Conservation (phyloP, 2,329 filamentous ascomycete genomes). For the Pseudonectria foliicola region DNA sequence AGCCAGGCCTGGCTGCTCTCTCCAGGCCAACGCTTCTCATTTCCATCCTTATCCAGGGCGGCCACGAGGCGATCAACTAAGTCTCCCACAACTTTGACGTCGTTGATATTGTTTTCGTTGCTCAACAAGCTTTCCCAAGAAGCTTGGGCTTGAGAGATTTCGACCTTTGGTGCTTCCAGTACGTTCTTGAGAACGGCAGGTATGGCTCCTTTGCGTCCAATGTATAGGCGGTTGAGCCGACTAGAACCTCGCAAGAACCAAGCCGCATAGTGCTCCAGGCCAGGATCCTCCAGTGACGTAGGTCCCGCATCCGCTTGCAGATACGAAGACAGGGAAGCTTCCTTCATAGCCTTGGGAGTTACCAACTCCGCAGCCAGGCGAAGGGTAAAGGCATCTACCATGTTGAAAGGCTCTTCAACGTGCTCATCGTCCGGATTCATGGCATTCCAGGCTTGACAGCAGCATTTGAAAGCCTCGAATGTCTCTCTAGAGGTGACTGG, state of each 20-base stretch:
- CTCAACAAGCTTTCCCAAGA: slow-evolving; percentile 26
- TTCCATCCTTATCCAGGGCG: slow-evolving; percentile 21
- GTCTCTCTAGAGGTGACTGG: slow-evolving; percentile 28
- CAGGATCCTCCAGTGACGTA: slow-evolving; percentile 19
- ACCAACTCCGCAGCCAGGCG: slow-evolving; percentile 26
- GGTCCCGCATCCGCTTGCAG: slow-evolving; percentile 10
- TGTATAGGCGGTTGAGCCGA: slow-evolving; percentile 24
- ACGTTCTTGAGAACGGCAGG: slow-evolving; percentile 20
- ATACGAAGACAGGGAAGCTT: slow-evolving; percentile 12
- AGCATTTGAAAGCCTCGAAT: slow-evolving; percentile 35
- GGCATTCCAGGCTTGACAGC: slow-evolving; percentile 30
- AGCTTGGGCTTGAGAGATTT: slow-evolving; percentile 9
- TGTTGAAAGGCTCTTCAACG: slow-evolving; percentile 21
- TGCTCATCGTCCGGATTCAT: slow-evolving; percentile 30
- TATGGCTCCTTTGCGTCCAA: slow-evolving; percentile 16
- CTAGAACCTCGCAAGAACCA: slow-evolving; percentile 29
- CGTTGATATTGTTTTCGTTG: slow-evolving; percentile 33
- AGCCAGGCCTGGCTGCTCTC: slow-evolving; percentile 24
- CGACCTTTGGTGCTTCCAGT: slow-evolving; percentile 12
- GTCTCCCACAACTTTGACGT: slow-evolving; percentile 24
- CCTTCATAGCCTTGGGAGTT: slow-evolving; percentile 16
- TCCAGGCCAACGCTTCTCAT: slow-evolving; percentile 26
- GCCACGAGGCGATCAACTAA: slow-evolving; percentile 27
- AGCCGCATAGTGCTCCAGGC: slow-evolving; percentile 25
- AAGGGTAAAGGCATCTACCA: slow-evolving; percentile 27